Percentiles rank a stretch among this genome's conserved stretches.
phyloP scores from a whole-genome alignment of 1,284 basidiomycete genomes.

The Trichosporon coremiiforme region DNA sequence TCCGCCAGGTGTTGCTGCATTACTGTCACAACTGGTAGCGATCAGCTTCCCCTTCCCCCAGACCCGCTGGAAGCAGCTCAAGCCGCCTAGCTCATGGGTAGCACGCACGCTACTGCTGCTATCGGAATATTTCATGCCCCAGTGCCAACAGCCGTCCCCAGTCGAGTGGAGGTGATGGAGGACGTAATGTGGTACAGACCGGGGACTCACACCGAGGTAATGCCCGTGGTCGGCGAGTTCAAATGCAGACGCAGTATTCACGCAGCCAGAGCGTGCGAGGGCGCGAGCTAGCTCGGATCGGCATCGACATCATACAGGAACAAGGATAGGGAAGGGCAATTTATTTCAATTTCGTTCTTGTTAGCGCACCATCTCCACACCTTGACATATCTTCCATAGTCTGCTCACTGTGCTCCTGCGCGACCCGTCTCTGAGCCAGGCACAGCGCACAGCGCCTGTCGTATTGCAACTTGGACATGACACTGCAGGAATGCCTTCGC shows the following conservation, averaged over 20 bases:
- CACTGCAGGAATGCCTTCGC: too few species aligned
- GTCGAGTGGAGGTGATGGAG: neutral
- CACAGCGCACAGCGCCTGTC: neutral
- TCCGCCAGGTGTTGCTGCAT: too few species aligned
- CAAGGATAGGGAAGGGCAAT: neutral
- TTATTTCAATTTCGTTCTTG: neutral
- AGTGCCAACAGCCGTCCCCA: too few species aligned
- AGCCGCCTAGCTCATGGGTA: neutral
- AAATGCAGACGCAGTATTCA: too few species aligned
- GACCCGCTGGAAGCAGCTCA: neutral
- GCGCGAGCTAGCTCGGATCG: neutral
- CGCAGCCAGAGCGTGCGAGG: neutral
- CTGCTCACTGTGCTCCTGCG: too few species aligned
- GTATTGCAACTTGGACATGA: too few species aligned
- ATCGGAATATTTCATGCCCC: too few species aligned
- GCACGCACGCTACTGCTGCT: neutral
- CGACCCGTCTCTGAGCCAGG: too few species aligned
- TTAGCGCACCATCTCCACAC: neutral
- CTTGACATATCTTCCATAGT: neutral
- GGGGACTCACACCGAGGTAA: neutral
- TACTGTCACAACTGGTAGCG: too few species aligned
- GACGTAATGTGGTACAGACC: neutral
- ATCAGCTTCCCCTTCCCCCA: neutral
- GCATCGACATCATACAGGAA: conserved; percentile 3
- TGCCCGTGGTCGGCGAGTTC: neutral